phyloP scores from a whole-genome alignment of 441 rosid species.

The Viola pubescens region DNA sequence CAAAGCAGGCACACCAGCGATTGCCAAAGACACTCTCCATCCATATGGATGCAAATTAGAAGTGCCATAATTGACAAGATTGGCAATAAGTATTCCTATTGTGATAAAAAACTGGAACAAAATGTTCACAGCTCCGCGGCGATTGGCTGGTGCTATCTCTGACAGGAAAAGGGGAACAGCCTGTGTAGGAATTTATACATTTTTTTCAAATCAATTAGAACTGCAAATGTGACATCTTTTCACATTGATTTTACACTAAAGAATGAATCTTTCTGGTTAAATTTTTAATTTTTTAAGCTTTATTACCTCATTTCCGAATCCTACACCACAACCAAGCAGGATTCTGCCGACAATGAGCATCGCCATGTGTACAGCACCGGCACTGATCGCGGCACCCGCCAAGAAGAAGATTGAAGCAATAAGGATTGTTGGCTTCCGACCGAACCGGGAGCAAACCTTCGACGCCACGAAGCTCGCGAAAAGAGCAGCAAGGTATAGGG shows the following conservation, averaged over 20 bases:
- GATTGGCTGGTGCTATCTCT: conserved; percentile 36
- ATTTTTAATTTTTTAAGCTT: too few relatives aligned
- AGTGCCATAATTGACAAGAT: conserved; percentile 35
- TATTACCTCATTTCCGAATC: conserved; percentile 60
- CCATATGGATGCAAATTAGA: conserved; percentile 27
- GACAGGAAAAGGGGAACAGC: conserved; percentile 46
- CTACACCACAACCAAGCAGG: conserved; percentile 56
- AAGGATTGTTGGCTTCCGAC: conserved; percentile 50
- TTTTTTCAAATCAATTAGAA: neutral
- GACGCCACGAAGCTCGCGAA: conserved; percentile 42
- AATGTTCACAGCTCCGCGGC: conserved; percentile 43
- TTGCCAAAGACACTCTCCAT: conserved; percentile 36
- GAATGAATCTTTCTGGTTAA: neutral
- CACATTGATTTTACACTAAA: too few relatives aligned
- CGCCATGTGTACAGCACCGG: conserved; percentile 26
- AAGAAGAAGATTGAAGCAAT: conserved; percentile 46
- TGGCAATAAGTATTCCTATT: conserved; percentile 37
- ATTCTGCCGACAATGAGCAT: conserved; percentile 52
- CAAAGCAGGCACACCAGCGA: conserved; percentile 31
- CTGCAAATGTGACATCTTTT: neutral
- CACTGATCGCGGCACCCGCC: conserved; percentile 33
- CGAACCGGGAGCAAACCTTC: conserved; percentile 32
- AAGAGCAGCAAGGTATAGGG: conserved; percentile 19
- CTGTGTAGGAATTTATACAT: conserved; percentile 18
- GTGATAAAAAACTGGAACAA: conserved; percentile 40